Base-by-base conservation (phyloP, 1,284 basidiomycete genomes). In the Puccinia horiana region DNA sequence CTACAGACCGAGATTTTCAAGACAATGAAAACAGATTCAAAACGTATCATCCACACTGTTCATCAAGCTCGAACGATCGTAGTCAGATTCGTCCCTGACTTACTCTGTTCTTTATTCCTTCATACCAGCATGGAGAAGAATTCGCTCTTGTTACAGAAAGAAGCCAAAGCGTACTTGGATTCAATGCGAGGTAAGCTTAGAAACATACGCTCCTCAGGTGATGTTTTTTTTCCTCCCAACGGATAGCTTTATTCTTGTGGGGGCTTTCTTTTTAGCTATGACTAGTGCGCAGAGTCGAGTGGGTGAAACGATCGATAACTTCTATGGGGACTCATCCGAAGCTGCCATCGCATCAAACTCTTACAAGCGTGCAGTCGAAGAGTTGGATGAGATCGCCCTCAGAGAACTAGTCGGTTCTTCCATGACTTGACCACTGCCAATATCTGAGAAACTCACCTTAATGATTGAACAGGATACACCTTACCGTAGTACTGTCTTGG, bases 261-360 rank as follows among this genome's bases (percentile, higher is more conserved):
- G 32, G 77, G 29, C 20, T 16, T 16, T 26, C 49, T n/a, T n/a
- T n/a, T 84, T 56, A 94, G 95, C 93, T 40, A 96, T 98, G 93
- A 93, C 95, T 6, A 90, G 93, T 14, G 91, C 96, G 12, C 96
- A 99, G 87, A 91, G 92, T n/a, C 91, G 95, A 78, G 92, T 99
- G 85, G 96, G 95, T 14, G 96, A 97, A 83, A 97, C 96, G 32
- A 90, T 99, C 85, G 93, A 95, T 87, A 90, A 92, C 6, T 99
- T 99, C 89, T 99, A 98, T 87, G 91, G 91, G 56, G 93, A 93
- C 44, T 90, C 93, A 16, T 86, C 86, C 14, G 86, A 90, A 86
- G 93, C 95, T 40, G 96, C 97, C 18, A 98, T 99, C 93, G 94
- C 96, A 0, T 94, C 94, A 1, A 95, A 98, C 86, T 93, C 96